A percentile compares a stretch with the other conserved stretches of the same genome.
These are phyloP conservation scores for Pseudocercospora pini-densiflorae DNA, from an alignment of 2,329 filamentous ascomycete species.

Conservation along the genomic window DNA sequence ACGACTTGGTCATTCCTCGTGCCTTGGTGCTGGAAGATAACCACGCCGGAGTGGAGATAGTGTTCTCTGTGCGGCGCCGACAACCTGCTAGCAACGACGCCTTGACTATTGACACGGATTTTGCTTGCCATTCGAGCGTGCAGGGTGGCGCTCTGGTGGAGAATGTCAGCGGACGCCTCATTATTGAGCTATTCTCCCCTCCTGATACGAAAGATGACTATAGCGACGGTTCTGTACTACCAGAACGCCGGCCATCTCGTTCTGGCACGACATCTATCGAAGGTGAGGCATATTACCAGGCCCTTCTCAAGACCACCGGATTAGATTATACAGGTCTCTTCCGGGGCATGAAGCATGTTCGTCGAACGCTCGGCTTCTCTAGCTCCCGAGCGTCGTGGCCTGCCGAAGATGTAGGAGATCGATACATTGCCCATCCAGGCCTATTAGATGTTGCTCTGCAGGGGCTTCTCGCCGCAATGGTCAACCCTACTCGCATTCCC, in stretches of 20 bases:
- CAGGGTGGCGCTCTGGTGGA: constrained; percentile 21
- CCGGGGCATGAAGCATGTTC: constrained; percentile 25
- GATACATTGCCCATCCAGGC: constrained; percentile 37
- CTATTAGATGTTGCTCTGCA: constrained; percentile 42
- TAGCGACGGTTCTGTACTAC: constrained; percentile 6
- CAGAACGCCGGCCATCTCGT: constrained; percentile 22
- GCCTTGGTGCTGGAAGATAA: constrained; percentile 27
- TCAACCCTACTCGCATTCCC: constrained; percentile 31
- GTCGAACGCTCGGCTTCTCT: constrained; percentile 24
- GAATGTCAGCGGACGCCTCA: constrained; percentile 23
- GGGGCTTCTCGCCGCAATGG: constrained; percentile 36
- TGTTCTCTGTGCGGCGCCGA: constrained; percentile 38
- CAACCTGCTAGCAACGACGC: constrained; percentile 30
- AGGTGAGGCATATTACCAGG: constrained; percentile 26
- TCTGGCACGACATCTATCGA: constrained; percentile 27
- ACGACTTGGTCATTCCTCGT: constrained; percentile 24
- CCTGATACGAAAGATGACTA: not conserved
- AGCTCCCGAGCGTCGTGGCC: constrained; percentile 24
- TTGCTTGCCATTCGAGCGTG: constrained; percentile 21
- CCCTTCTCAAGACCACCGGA: constrained; percentile 25
- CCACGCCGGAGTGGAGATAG: constrained; percentile 23
- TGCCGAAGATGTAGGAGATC: constrained; percentile 23
- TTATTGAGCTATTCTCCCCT: constrained; percentile 21
- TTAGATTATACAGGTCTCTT: constrained; percentile 27
- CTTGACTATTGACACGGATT: constrained; percentile 40